Base-by-base conservation (phyloP, 805 yeast genomes). In the Zygotorulaspora sp. region DNA sequence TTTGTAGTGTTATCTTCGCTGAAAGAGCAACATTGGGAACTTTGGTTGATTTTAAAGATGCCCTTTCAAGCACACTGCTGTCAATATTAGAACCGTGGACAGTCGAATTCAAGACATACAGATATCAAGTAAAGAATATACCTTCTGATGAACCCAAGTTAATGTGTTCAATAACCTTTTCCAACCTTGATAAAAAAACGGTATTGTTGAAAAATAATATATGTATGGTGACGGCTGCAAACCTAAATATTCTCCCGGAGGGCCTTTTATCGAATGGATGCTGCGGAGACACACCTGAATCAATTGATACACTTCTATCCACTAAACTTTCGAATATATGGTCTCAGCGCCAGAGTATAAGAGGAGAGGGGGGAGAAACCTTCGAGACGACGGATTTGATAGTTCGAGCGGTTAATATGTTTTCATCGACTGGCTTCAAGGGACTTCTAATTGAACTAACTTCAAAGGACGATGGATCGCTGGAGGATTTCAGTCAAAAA, bases 291-390 rank as follows among this genome's bases (percentile, higher is more conserved):
- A 44, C 40, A 19, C 48, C 50, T 9, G 58, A 51, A 21, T 36
- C 62, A 3, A 42, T 59, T 25, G 63, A 59, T 30, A 21, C 35
- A 9, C 40, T 59, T 4, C 22, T 60, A 13, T 30, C 46, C 0
- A 44, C 46, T 8, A 57, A 55, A 32, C 48, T 60, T 13, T 50
- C 61, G 2, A 58, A 56, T 37, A 49, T 60, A 12, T 60, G 65
- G 65, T 47, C 50, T 8, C 61, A 51, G 30, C 43, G 63, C 30
- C 62, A 58, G 39, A 40, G 49, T 13, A 49, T 60, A 6, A 53
- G 50, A 35, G 65, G 65, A 14, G 63, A 58, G 27, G 56, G 53
- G 5, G 65, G 65, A 6, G 61, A 57, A 32, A 49, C 60, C 1
- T 53, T 56, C 23, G 40, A 38, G 27, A 51, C 58, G 2, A 46